A percentile compares a stretch with the other conserved stretches of the same genome.
These are phyloP conservation scores for Aspergillus neoniger DNA, from an alignment of 2,329 filamentous ascomycete genomes.

Conservation along the genomic window DNA sequence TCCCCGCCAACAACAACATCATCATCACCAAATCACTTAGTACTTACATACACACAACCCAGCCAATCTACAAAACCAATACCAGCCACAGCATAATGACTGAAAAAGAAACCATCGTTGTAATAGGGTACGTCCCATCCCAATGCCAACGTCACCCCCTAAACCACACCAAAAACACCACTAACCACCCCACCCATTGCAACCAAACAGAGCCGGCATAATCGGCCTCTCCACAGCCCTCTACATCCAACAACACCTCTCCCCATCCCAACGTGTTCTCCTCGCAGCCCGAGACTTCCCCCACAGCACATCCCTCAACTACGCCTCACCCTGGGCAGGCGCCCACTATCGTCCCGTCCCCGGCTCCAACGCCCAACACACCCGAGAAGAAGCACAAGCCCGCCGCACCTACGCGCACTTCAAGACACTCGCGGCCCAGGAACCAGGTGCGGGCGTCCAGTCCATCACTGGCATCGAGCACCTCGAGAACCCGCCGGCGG, in stretches of 20 bases:
- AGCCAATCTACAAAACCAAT: not conserved
- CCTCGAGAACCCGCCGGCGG: slow-evolving; percentile 41
- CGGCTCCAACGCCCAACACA: slow-evolving; percentile 37
- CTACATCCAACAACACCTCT: slow-evolving; percentile 33
- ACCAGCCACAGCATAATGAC: slow-evolving; percentile 20
- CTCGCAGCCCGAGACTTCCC: slow-evolving; percentile 47
- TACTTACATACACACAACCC: not conserved
- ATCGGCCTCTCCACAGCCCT: slow-evolving; percentile 44
- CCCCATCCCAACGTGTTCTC: slow-evolving; percentile 34
- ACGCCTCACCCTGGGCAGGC: slow-evolving; percentile 50
- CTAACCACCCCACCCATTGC: slow-evolving; percentile 7
- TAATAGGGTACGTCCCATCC: slow-evolving; percentile 36
- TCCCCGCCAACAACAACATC: not conserved
- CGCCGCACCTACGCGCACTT: slow-evolving; percentile 42
- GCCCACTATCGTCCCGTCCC: slow-evolving; percentile 52
- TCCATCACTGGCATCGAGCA: slow-evolving; percentile 45
- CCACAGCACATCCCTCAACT: slow-evolving; percentile 43
- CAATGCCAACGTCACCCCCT: not conserved
- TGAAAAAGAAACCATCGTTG: slow-evolving; percentile 36
- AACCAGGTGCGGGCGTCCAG: slow-evolving; percentile 42
- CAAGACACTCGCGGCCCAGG: slow-evolving; percentile 34
- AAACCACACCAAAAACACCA: not conserved
- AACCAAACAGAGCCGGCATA: slow-evolving; percentile 40
- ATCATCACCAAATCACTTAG: not conserved
- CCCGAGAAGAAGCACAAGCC: slow-evolving; percentile 41